phyloP scores from a whole-genome alignment of 1,284 basidiomycete genomes.

The Heterobasidion parviporum region DNA sequence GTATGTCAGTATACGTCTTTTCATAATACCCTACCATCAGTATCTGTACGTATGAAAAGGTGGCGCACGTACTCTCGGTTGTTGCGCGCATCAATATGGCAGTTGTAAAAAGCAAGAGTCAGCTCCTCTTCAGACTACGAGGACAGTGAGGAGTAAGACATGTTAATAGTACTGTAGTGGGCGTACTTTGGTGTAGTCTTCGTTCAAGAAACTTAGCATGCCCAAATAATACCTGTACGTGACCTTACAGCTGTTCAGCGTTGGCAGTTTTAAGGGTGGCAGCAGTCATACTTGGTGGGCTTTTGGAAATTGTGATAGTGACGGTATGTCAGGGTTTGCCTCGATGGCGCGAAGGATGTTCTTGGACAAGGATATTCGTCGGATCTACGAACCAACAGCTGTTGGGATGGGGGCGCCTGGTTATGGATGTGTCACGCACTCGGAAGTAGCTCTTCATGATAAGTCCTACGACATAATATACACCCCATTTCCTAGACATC shows the following conservation, averaged over 20 bases:
- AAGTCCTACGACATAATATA: constrained; percentile 90
- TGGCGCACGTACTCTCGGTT: constrained; percentile 70
- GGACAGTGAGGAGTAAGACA: neutral
- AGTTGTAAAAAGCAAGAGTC: constrained; percentile 75
- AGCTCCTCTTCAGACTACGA: constrained; percentile 75
- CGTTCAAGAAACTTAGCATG: constrained; percentile 88
- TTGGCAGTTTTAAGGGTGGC: constrained; percentile 8
- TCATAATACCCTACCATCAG: neutral
- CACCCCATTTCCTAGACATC: constrained; percentile 86
- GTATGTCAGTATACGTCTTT: constrained; percentile 84
- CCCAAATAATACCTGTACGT: constrained; percentile 92
- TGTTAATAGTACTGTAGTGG: neutral
- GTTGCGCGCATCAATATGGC: constrained; percentile 53
- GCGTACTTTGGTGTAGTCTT: constrained; percentile 76
- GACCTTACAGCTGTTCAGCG: constrained; percentile 40
- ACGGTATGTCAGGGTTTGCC: constrained; percentile 80
- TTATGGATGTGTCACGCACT: constrained; percentile 33
- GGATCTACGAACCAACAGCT: constrained; percentile 45
- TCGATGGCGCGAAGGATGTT: constrained; percentile 87
- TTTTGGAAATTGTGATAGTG: constrained; percentile 67
- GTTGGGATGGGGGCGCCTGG: neutral
- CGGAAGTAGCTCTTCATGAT: constrained; percentile 94
- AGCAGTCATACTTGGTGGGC: constrained; percentile 69
- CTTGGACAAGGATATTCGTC: constrained; percentile 85
- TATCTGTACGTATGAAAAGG: neutral